Conservation (phyloP, 1,139 yeast species). For the Diutina catenulata region DNA sequence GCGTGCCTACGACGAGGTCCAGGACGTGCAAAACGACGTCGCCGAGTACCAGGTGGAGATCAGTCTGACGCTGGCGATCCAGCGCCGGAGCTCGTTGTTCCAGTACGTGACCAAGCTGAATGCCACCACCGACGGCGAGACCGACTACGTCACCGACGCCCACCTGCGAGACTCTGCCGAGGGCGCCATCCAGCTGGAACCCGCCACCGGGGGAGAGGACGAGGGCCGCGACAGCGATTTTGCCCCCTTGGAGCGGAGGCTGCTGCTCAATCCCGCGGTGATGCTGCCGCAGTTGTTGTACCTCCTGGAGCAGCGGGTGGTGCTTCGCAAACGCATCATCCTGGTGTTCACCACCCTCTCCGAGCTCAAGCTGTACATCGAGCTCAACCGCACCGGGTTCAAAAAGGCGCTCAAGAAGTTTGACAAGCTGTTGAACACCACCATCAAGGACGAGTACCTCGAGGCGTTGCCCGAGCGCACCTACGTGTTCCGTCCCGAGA, state of each 20-base stretch:
- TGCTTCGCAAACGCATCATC: slow-evolving; percentile 44
- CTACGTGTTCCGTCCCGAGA: slow-evolving; percentile 21
- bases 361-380: slow-evolving; percentile 55
- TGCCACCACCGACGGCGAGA: slow-evolving; percentile 20
- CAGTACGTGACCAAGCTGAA: background rate
- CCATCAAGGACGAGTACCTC: slow-evolving; percentile 27
- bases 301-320: slow-evolving; percentile 33
- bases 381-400: slow-evolving; percentile 57
- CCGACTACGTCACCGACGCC: slow-evolving; percentile 21
- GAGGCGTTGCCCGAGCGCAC: slow-evolving; percentile 19
- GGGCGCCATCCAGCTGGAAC: slow-evolving; percentile 7
- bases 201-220: slow-evolving; percentile 6
- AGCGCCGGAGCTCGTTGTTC: background rate
- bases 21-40: slow-evolving; percentile 40
- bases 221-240: slow-evolving; percentile 7
- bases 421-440: slow-evolving; percentile 46
- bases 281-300: slow-evolving; percentile 30
- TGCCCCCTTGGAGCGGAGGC: no score
- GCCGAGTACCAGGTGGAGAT: slow-evolving; percentile 15
- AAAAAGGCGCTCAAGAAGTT: slow-evolving; percentile 58
- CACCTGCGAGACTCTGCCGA: no score
- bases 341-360: slow-evolving; percentile 48
- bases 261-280: slow-evolving; percentile 8
- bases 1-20: slow-evolving; percentile 34
- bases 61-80: background rate